Conservation (phyloP, 306 rosid genomes). For the Prunus davidiana region DNA sequence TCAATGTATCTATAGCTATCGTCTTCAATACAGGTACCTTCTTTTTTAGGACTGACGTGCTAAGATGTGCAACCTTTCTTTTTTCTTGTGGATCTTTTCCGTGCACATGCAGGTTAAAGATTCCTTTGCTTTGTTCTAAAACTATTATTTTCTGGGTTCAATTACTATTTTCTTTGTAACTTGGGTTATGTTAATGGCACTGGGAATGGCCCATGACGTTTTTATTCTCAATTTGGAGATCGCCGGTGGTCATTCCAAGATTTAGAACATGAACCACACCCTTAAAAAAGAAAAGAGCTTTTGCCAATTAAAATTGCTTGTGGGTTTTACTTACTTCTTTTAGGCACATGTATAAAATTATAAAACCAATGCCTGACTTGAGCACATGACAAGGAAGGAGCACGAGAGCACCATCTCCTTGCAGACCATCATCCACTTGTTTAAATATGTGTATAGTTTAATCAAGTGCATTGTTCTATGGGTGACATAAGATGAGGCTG, state of each 20-base stretch:
- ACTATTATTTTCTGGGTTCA: background rate
- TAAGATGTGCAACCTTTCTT: background rate
- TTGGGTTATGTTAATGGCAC: background rate
- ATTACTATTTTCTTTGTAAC: background rate
- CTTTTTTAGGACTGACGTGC: background rate
- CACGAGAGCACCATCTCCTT: background rate
- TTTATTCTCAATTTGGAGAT: background rate
- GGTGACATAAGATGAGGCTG: background rate
- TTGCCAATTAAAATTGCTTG: background rate
- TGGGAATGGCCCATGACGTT: background rate
- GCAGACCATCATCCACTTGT: background rate
- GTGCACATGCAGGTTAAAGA: background rate
- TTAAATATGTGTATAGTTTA: slow-evolving; percentile 1
- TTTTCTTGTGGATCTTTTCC: background rate
- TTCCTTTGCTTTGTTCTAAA: background rate
- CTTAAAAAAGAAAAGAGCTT: background rate
- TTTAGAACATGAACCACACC: background rate
- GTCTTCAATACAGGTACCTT: background rate
- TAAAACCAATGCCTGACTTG: slow-evolving; percentile 5
- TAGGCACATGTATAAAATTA: background rate
- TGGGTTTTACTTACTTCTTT: background rate
- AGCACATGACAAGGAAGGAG: slow-evolving; percentile 4
- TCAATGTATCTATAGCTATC: background rate
- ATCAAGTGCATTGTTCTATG: background rate
- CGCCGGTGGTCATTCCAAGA: too few relatives aligned